Percentiles rank a stretch among this genome's conserved stretches.
Evolutionary conservation across 805 yeast genomes (phyloP).

Genomic region (Saccharomycopsis oosterbeekiorum): DNA sequence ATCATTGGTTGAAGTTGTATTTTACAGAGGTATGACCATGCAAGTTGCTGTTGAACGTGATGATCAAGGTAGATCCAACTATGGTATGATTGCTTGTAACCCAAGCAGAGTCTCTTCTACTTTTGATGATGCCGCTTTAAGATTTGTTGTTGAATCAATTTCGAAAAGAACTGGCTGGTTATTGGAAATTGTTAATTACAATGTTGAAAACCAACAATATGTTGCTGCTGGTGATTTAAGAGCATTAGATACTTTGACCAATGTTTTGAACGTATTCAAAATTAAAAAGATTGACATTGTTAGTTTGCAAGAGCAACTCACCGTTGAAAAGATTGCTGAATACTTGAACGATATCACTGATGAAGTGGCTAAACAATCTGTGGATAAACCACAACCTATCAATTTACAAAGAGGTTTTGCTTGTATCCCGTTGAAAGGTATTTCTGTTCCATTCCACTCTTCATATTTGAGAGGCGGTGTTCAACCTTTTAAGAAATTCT

Average conservation of each 20-base stretch:
- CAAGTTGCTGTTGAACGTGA: constrained; percentile 99
- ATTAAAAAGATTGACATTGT: constrained; percentile 89
- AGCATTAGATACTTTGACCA: constrained; percentile 85
- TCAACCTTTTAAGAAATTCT: constrained; percentile 96
- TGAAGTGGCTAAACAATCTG: constrained; percentile 73
- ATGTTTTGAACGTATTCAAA: constrained; percentile 88
- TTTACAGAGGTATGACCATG: constrained; percentile 99
- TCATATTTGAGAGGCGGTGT: constrained; percentile 98
- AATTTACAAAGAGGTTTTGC: constrained; percentile 97
- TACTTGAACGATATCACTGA: constrained; percentile 81
- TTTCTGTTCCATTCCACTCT: constrained; percentile 99
- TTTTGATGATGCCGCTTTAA: constrained; percentile 85
- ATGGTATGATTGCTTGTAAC: constrained; percentile 98
- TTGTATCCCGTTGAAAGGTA: constrained; percentile 95
- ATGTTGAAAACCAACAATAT: constrained; percentile 96
- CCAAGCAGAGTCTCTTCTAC: constrained; percentile 87
- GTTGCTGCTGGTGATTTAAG: constrained; percentile 98
- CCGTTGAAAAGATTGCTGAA: constrained; percentile 79
- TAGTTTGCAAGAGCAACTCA: constrained; percentile 71
- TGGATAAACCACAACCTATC: constrained; percentile 92
- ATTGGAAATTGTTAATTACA: constrained; percentile 95
- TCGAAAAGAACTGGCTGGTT: constrained; percentile 82
- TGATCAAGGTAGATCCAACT: constrained; percentile 87
- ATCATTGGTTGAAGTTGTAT: constrained; percentile 92
- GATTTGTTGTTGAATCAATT: constrained; percentile 88